These are phyloP conservation scores for Desmodesmus armatus DNA, from an alignment of 139 green algal species.

Conservation along the genomic window DNA sequence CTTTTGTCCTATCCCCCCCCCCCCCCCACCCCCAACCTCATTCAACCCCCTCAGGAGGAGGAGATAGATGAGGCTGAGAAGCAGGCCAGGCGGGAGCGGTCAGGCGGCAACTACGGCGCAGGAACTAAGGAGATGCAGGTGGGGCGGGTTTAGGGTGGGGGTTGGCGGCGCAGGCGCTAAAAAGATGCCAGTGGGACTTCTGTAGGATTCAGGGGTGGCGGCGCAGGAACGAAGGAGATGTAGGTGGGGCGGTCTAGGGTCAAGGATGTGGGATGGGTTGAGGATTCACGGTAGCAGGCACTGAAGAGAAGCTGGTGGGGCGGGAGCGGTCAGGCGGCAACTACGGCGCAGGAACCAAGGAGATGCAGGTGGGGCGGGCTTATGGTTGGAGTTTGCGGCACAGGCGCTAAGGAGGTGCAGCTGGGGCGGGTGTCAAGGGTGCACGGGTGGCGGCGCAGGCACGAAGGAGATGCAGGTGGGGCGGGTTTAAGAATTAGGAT, in stretches of 20 bases:
- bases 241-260: background rate
- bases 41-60: slow-evolving; percentile 72
- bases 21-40: too few relatives aligned
- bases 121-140: slow-evolving; percentile 45
- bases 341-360: slow-evolving; percentile 78
- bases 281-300: too few relatives aligned
- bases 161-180: background rate
- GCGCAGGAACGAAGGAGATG: slow-evolving; percentile 56
- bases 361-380: slow-evolving; percentile 35
- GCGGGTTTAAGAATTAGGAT: background rate
- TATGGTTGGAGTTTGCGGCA: background rate
- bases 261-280: too few relatives aligned
- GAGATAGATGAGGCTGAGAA: slow-evolving; percentile 72
- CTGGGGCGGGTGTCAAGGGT: too few relatives aligned
- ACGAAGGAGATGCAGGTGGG: slow-evolving; percentile 43
- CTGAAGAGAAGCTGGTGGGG: too few relatives aligned
- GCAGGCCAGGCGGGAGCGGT: slow-evolving; percentile 82
- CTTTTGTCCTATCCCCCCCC: too few relatives aligned
- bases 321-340: slow-evolving; percentile 93
- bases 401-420: background rate
- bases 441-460: slow-evolving; percentile 92
- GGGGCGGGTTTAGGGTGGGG: background rate
- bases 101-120: slow-evolving; percentile 94
- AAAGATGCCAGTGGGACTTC: too few relatives aligned
- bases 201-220: too few relatives aligned